Conservation (phyloP, 805 yeast species). For the Ogataea nitratoaversa region DNA sequence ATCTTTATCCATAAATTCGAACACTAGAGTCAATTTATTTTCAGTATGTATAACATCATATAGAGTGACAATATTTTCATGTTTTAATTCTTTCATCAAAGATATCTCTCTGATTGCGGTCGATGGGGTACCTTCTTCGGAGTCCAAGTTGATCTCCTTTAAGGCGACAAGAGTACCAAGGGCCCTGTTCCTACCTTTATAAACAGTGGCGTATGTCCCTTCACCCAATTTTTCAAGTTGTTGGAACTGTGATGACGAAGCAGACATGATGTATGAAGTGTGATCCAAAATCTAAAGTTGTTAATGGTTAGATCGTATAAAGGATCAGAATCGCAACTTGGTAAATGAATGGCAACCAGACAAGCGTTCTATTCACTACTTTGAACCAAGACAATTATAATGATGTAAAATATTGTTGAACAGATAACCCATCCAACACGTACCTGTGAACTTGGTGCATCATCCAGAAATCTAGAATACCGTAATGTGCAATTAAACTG, state of each 20-base stretch:
- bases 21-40: constrained; percentile 88
- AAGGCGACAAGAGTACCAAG: constrained; percentile 90
- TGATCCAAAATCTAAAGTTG: too few relatives aligned
- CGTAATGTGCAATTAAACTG: too few relatives aligned
- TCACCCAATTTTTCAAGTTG: constrained; percentile 83
- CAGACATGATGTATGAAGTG: constrained; percentile 25
- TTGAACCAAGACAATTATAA: too few relatives aligned
- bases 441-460: too few relatives aligned
- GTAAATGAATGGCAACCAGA: too few relatives aligned
- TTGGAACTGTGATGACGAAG: constrained; percentile 38
- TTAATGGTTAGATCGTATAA: too few relatives aligned
- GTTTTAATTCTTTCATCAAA: constrained; percentile 88
- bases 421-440: too few relatives aligned
- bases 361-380: too few relatives aligned
- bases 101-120: constrained; percentile 97
- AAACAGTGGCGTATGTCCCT: constrained; percentile 98
- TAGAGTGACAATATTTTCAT: constrained; percentile 85
- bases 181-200: constrained; percentile 82
- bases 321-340: too few relatives aligned
- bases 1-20: constrained; percentile 91
- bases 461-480: too few relatives aligned
- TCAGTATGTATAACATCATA: constrained; percentile 97
- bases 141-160: constrained; percentile 90
- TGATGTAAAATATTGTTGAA: too few relatives aligned
- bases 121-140: constrained; percentile 98